A percentile compares a stretch with the other conserved stretches of the same genome.
These are phyloP conservation scores for Parastagonospora avenae DNA, from an alignment of 2,329 filamentous ascomycete genomes.

Conservation along the genomic window DNA sequence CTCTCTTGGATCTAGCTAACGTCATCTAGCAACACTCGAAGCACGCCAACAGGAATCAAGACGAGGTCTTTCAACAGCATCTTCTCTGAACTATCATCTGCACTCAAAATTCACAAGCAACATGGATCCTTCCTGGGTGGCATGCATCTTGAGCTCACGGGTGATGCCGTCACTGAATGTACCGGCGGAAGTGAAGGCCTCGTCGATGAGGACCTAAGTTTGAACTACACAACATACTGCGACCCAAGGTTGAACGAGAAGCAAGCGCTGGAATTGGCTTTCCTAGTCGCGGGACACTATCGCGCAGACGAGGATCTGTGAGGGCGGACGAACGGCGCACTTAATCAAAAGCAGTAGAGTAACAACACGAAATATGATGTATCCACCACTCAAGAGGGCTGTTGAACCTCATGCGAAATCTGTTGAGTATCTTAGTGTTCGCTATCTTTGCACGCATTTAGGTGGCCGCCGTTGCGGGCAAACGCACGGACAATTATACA, in stretches of 20 bases:
- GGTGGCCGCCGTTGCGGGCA: not conserved
- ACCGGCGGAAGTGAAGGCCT: conserved; percentile 86
- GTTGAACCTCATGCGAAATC: not conserved
- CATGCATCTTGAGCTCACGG: conserved; percentile 92
- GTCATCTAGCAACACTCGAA: conserved; percentile 59
- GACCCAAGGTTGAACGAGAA: conserved; percentile 97
- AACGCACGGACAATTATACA: too few relatives aligned
- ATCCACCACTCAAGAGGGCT: not conserved
- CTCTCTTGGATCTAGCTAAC: conserved; percentile 8
- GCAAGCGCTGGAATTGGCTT: conserved; percentile 93
- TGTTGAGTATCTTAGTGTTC: not conserved
- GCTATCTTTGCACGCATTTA: not conserved
- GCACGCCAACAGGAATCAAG: conserved; percentile 79
- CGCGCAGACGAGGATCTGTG: conserved; percentile 49
- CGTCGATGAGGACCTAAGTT: conserved; percentile 83
- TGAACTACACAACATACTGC: conserved; percentile 95
- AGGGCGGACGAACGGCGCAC: not conserved
- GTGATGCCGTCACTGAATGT: conserved; percentile 95
- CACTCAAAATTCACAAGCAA: conserved; percentile 81
- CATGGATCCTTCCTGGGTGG: conserved; percentile 87
- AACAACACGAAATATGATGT: conserved; percentile 1
- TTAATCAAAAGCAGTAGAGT: not conserved
- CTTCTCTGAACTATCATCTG: conserved; percentile 82
- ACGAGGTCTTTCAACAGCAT: conserved; percentile 91
- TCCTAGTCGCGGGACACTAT: conserved; percentile 86